phyloP scores from a whole-genome alignment of 441 rosid genomes.

The Mallotus repandus region DNA sequence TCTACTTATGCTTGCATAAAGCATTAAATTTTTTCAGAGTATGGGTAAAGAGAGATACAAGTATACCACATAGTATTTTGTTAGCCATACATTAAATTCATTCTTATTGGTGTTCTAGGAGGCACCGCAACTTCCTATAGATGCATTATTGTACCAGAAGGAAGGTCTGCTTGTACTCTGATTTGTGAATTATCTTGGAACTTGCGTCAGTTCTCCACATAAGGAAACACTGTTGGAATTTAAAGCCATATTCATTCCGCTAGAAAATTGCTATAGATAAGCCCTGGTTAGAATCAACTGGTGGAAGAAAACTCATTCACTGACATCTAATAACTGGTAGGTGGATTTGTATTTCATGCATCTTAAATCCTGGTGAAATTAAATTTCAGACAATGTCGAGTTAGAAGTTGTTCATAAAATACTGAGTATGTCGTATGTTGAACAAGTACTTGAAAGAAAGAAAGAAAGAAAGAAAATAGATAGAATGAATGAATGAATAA shows the following conservation, averaged over 20 bases:
- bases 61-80: neutral
- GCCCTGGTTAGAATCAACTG: neutral
- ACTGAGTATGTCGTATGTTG: neutral
- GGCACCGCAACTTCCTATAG: neutral
- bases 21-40: neutral
- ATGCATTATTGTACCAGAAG: no score
- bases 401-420: neutral
- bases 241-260: neutral
- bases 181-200: neutral
- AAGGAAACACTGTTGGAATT: neutral
- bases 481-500: neutral
- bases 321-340: neutral
- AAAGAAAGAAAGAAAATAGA: no score
- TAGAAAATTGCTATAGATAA: neutral
- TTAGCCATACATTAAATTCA: neutral
- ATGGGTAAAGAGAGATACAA: neutral
- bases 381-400: neutral
- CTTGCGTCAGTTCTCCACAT: neutral
- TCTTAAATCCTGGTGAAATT: neutral
- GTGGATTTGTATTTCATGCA: neutral
- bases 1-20: neutral
- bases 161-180: neutral
- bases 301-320: neutral
- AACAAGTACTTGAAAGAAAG: no score
- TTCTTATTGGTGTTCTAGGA: neutral